Evolutionary conservation across 2,329 filamentous ascomycete genomes (phyloP), one percentile per base, ranked within the genome.

Genomic region (Fusarium paranaense): DNA sequence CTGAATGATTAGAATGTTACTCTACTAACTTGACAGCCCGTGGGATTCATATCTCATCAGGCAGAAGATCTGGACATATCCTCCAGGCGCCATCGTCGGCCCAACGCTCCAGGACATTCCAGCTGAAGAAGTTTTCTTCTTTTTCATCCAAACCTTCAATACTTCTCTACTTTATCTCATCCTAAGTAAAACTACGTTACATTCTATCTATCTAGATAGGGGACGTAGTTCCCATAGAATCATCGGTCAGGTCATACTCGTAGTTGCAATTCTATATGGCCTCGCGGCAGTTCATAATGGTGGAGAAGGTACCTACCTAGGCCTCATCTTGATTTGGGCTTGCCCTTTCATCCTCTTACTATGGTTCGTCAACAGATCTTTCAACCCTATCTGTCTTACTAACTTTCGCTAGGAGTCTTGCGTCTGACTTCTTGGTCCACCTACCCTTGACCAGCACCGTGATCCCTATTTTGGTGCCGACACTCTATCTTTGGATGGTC

Each of bases 31-130:
- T 35, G 1, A 35, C 20, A 75, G 72, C 30, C 93, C 93, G 35
- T 95, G 93, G 93, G 93, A 95, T 77, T 93, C 92, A 10, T 94
- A 94, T 80, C 86, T 95, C 45, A 93, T 95, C 75, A 88, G 87
- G 73, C 89, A 86, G 63, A 84, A 86, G 52, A 88, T 95, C 78
- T 95, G 93, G 93, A 91, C 90, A 11, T 95, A 94, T 77, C 92
- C 93, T 2, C 82, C 86, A 13, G 84, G 90, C 77, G 92, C 89
- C 22, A 88, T 94, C 35, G 77, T 92, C 38, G 93, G 93, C 0
- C 86, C 86, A 0, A 91, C 86, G 1, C 79, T 94, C 18, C 89
- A 89, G 76, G 84, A 85, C n/a, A 93, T 95, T 20, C 93, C 93
- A 0, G 80, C 87, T 6, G 93, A 95, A 77, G 93, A 95, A 79